Conservation (phyloP, 106 monocot genomes). For the Triglochin maritima region DNA sequence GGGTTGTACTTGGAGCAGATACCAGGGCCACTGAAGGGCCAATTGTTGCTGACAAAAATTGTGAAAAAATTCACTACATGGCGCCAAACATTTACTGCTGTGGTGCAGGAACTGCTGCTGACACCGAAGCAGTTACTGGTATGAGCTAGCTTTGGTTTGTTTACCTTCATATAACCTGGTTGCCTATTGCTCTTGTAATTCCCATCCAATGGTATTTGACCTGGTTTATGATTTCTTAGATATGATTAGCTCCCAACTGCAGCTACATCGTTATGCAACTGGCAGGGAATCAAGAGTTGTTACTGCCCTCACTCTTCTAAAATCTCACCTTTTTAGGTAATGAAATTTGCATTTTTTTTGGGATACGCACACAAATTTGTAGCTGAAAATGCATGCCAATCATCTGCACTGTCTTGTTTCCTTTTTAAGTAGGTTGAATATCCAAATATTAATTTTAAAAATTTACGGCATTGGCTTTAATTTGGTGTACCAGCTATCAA, state of each 20-base stretch:
- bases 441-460: too few species aligned
- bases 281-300: slow-evolving; percentile 85
- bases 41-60: slow-evolving; percentile 95
- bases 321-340: slow-evolving; percentile 75
- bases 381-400: too few species aligned
- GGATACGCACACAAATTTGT: too few species aligned
- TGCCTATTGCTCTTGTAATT: too few species aligned
- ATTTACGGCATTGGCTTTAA: too few species aligned
- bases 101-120: slow-evolving; percentile 97
- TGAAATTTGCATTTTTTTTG: too few species aligned
- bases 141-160: not conserved
- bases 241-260: slow-evolving; percentile 90
- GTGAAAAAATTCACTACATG: slow-evolving; percentile 96
- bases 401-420: too few species aligned
- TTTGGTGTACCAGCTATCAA: slow-evolving; percentile 44
- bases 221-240: slow-evolving; percentile 19
- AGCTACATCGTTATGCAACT: slow-evolving; percentile 87
- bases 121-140: slow-evolving; percentile 93
- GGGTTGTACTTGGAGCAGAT: slow-evolving; percentile 89
- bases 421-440: too few species aligned
- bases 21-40: slow-evolving; percentile 94
- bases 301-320: slow-evolving; percentile 84
- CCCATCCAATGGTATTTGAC: too few species aligned
- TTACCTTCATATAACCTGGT: not conserved
- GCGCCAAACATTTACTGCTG: slow-evolving; percentile 94